phyloP scores from a whole-genome alignment of 257 asterid species.

The Fraxinus americana region DNA sequence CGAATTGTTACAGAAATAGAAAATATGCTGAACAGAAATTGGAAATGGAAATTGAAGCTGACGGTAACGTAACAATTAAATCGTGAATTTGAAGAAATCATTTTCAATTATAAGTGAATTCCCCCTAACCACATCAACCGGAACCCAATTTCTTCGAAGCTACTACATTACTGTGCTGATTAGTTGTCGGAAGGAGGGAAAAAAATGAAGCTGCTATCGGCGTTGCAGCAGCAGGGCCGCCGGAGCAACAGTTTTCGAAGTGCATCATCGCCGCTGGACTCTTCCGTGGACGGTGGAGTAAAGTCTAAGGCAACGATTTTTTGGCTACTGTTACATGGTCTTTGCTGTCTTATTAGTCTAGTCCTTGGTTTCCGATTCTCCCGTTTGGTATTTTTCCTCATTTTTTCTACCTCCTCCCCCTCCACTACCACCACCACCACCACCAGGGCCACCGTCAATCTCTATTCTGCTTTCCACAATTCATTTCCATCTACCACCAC shows the following conservation, averaged over 20 bases:
- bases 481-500: slow-evolving; percentile 22
- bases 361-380: slow-evolving; percentile 94
- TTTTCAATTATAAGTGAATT: slow-evolving; percentile 26
- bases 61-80: slow-evolving; percentile 43
- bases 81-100: slow-evolving; percentile 66
- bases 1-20: neutral
- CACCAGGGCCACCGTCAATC: slow-evolving; percentile 33
- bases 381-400: slow-evolving; percentile 74
- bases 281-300: slow-evolving; percentile 60
- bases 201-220: slow-evolving; percentile 71
- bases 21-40: slow-evolving; percentile 3
- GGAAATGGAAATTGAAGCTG: slow-evolving; percentile 34
- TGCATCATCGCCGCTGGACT: slow-evolving; percentile 50
- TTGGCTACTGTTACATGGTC: slow-evolving; percentile 74
- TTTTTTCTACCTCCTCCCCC: slow-evolving; percentile 48
- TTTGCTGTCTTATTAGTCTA: slow-evolving; percentile 85
- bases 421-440: neutral
- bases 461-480: slow-evolving; percentile 45
- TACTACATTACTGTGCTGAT: slow-evolving; percentile 26
- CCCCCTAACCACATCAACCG: slow-evolving; percentile 17
- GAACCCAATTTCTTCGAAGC: slow-evolving; percentile 40
- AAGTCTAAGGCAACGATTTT: slow-evolving; percentile 76
- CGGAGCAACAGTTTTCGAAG: slow-evolving; percentile 45
- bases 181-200: neutral
- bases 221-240: slow-evolving; percentile 85